phyloP scores from a whole-genome alignment of 192 early-diverging fungal genomes.

The Linnemannia zychae region DNA sequence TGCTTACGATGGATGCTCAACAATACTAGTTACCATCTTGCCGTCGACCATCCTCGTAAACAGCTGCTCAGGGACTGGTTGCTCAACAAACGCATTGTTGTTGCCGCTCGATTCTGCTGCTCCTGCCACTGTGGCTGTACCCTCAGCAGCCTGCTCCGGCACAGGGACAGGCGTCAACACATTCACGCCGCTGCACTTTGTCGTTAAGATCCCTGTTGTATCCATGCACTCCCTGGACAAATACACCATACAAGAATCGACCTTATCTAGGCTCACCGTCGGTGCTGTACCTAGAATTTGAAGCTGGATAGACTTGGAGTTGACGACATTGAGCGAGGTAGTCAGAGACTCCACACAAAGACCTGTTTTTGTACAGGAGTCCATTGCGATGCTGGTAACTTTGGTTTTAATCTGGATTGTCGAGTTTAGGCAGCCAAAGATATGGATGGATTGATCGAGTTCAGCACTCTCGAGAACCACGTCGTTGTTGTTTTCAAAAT shows the following conservation, averaged over 20 bases:
- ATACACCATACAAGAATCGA: slow-evolving; percentile 92
- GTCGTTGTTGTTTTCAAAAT: slow-evolving; percentile 79
- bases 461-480: slow-evolving; percentile 86
- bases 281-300: slow-evolving; percentile 89
- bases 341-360: slow-evolving; percentile 87
- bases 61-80: slow-evolving; percentile 93
- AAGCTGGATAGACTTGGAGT: slow-evolving; percentile 88
- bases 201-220: slow-evolving; percentile 85
- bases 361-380: slow-evolving; percentile 90
- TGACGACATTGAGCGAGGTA: slow-evolving; percentile 89
- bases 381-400: slow-evolving; percentile 90
- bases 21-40: slow-evolving; percentile 83
- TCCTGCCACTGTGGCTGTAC: slow-evolving; percentile 31
- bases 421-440: slow-evolving; percentile 93
- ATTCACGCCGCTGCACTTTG: slow-evolving; percentile 94
- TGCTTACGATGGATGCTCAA: slow-evolving; percentile 74
- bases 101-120: slow-evolving; percentile 73
- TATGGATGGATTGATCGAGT: slow-evolving; percentile 90
- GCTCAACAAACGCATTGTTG: slow-evolving; percentile 76
- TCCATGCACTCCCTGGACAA: slow-evolving; percentile 82
- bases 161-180: slow-evolving; percentile 70
- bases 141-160: not conserved
- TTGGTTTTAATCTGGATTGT: slow-evolving; percentile 95
- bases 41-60: slow-evolving; percentile 87
- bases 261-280: slow-evolving; percentile 91